Evolutionary conservation across 2,329 filamentous ascomycete genomes (phyloP).

Genomic region (Amauroascus verrucosus): DNA sequence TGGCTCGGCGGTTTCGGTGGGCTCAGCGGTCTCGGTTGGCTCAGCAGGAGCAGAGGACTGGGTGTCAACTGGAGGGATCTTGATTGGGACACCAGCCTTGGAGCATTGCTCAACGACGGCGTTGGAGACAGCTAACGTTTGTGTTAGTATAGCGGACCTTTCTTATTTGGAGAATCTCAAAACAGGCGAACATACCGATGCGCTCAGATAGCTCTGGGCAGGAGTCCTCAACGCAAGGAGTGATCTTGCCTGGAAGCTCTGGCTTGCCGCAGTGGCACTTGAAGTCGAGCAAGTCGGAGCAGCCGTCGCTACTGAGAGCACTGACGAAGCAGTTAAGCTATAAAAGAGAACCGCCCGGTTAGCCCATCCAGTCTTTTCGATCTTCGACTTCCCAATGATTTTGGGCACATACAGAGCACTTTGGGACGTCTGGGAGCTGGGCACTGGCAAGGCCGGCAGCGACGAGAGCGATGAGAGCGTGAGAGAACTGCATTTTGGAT

Average conservation of each 20-base stretch:
- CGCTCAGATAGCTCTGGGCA: conserved; percentile 23
- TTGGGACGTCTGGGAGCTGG: conserved; percentile 38
- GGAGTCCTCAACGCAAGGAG: conserved; percentile 39
- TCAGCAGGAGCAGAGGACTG: conserved; percentile 5
- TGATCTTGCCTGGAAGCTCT: conserved; percentile 32
- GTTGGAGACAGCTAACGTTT: conserved; percentile 28
- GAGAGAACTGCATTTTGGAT: conserved; percentile 29
- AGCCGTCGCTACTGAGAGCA: conserved; percentile 37
- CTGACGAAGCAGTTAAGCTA: conserved; percentile 40
- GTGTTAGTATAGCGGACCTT: not conserved
- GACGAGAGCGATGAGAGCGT: conserved; percentile 29
- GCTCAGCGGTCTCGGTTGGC: conserved; percentile 1
- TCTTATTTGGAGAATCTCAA: too few species aligned
- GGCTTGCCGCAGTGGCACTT: conserved; percentile 42
- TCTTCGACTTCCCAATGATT: not conserved
- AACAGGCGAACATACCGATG: conserved; percentile 4
- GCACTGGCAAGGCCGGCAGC: conserved; percentile 38
- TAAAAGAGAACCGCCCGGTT: not conserved
- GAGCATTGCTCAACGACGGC: conserved; percentile 29
- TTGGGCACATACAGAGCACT: conserved; percentile 37
- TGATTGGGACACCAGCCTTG: conserved; percentile 29
- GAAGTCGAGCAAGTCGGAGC: conserved; percentile 40
- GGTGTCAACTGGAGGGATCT: conserved; percentile 24
- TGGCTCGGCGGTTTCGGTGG: conserved; percentile 5
- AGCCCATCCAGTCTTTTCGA: conserved; percentile 2